phyloP scores from a whole-genome alignment of 2,329 filamentous ascomycete genomes.

The Diaporthe amygdali region DNA sequence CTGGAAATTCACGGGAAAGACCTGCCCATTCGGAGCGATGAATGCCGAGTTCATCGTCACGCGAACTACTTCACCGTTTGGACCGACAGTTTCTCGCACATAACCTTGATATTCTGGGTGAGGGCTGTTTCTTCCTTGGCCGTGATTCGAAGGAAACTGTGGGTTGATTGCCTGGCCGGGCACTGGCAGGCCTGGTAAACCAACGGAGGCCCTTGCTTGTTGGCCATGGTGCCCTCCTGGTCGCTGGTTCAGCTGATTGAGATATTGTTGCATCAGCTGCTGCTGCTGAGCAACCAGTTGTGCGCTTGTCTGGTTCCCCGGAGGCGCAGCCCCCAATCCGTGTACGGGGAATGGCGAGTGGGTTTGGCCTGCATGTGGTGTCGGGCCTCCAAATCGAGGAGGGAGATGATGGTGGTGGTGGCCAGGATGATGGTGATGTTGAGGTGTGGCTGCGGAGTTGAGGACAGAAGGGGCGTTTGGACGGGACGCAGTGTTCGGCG shows the following conservation, averaged over 20 bases:
- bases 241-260: constrained; percentile 48
- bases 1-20: constrained; percentile 30
- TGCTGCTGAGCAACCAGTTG: constrained; percentile 39
- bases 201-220: constrained; percentile 44
- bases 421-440: constrained; percentile 17
- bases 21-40: constrained; percentile 20
- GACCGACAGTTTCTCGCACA: constrained; percentile 53
- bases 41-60: constrained; percentile 55
- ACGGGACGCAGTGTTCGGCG: constrained; percentile 28
- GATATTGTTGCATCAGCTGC: constrained; percentile 49
- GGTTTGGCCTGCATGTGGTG: not conserved
- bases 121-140: constrained; percentile 35
- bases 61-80: constrained; percentile 58
- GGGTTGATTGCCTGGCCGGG: constrained; percentile 37
- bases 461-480: constrained; percentile 4
- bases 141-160: constrained; percentile 29
- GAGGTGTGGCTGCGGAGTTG: constrained; percentile 17
- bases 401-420: constrained; percentile 8
- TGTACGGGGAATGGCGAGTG: constrained; percentile 9
- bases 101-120: constrained; percentile 44
- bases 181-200: constrained; percentile 40
- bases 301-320: not conserved
- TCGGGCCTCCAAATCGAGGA: not conserved
- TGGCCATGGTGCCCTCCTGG: constrained; percentile 50
- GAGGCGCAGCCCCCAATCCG: not conserved